Evolutionary conservation across 2,329 filamentous ascomycete genomes (phyloP).

Genomic region (Aspergillus versicolor): DNA sequence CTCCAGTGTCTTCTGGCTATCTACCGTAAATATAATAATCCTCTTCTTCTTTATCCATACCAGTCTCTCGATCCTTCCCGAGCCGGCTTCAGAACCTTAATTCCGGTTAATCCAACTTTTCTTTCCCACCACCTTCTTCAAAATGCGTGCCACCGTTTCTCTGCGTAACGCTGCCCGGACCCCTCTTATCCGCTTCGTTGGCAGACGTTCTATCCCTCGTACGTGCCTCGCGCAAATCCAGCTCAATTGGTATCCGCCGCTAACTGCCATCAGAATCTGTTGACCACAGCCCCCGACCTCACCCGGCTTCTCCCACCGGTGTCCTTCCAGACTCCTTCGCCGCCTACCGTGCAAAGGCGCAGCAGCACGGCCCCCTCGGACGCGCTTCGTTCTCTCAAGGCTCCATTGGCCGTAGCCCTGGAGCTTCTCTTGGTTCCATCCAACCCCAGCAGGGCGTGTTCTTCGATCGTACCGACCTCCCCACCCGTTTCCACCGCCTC

Average conservation of each 20-base stretch:
- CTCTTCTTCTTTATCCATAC: slow-evolving; percentile 1
- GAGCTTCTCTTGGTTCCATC: slow-evolving; percentile 71
- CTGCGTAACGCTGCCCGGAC: slow-evolving; percentile 44
- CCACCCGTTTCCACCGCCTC: slow-evolving; percentile 74
- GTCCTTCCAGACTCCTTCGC: slow-evolving; percentile 62
- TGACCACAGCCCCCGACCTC: slow-evolving; percentile 58
- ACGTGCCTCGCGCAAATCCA: slow-evolving; percentile 20
- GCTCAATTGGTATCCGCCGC: background rate
- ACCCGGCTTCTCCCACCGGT: slow-evolving; percentile 57
- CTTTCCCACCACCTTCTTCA: slow-evolving; percentile 19
- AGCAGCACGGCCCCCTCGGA: slow-evolving; percentile 63
- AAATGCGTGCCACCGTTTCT: slow-evolving; percentile 44
- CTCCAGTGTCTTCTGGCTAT: background rate
- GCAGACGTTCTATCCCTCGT: slow-evolving; percentile 48
- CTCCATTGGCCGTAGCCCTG: slow-evolving; percentile 60
- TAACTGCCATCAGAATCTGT: slow-evolving; percentile 36
- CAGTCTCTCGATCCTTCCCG: background rate
- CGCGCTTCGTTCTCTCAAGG: slow-evolving; percentile 39
- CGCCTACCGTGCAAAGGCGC: slow-evolving; percentile 61
- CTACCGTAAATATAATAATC: slow-evolving; percentile 6
- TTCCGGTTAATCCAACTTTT: background rate
- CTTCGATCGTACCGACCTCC: slow-evolving; percentile 89
- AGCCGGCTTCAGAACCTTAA: background rate
- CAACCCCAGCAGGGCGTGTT: slow-evolving; percentile 69
- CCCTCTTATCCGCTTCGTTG: slow-evolving; percentile 52